Evolutionary conservation across 495 filamentous ascomycete genomes (phyloP), one percentile per base, ranked within the genome.

Genomic region (Penicillium desertorum): DNA sequence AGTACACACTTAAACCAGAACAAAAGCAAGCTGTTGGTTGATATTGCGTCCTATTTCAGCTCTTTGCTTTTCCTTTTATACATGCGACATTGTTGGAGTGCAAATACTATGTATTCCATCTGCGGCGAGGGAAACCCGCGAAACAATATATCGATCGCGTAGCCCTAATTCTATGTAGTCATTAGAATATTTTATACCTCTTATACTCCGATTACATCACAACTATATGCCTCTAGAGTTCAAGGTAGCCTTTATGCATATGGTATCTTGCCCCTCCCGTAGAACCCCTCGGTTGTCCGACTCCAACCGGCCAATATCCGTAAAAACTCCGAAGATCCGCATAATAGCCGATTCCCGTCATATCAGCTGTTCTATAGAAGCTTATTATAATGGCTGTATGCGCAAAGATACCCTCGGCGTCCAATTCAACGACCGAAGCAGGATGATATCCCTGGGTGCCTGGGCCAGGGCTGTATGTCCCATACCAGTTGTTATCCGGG

Each of bases 311-410:
- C 34, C 36, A 54, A 60, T 22, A 42, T 34, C 63, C 66, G 64
- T 54, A 51, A 67, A 62, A 64, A 41, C 59, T 55, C 61, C 63
- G 66, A 68, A 56, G 46, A 66, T 57, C 57, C 27, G 63, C 66
- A 44, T 27, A n/a, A 47, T 27, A 53, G 34, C 45, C 34, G 37
- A 50, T 43, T 43, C n/a, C 10, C 20, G 30, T 27, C 29, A 20
- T 41, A 27, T 27, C 22, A 51, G 23, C 4, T n/a, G 0, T 10
- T 34, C 45, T 25, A 12, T n/a, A 7, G 7, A 39, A 30, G 30
- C 11, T 20, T 16, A 17, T n/a, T 10, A 32, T 19, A 27, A 29
- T 10, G 34, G 36, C 36, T 19, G 17, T 56, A 49, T 16, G 29
- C 11, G 22, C 11, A 3, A 30, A 27, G 8, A 22, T 43, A 27